Conservation (phyloP, 2,329 filamentous ascomycete genomes). For the Cercospora berteroae region DNA sequence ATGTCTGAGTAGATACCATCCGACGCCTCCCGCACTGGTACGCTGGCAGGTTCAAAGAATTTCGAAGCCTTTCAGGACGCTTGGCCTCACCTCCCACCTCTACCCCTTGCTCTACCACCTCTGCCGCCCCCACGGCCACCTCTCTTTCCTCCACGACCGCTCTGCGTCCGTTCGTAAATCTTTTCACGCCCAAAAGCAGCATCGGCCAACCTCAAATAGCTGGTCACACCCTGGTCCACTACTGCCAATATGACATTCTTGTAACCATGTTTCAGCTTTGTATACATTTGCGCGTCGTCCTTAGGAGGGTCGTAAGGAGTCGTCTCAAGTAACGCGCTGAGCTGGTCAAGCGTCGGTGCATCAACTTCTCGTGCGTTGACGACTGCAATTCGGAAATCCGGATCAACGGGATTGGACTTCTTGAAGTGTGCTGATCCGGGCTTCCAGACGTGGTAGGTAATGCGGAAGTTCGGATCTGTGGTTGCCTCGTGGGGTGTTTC, state of each 20-base stretch:
- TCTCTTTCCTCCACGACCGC: conserved; percentile 33
- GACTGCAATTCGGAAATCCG: conserved; percentile 83
- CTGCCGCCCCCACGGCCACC: conserved; percentile 42
- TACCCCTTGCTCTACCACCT: conserved; percentile 40
- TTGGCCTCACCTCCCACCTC: conserved; percentile 13
- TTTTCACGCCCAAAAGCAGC: conserved; percentile 70
- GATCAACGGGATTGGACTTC: conserved; percentile 73
- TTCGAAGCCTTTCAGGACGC: neutral
- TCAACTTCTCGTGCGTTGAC: conserved; percentile 69
- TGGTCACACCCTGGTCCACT: conserved; percentile 85
- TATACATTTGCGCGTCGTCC: conserved; percentile 58
- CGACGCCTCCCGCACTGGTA: neutral
- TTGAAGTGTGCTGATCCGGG: conserved; percentile 63
- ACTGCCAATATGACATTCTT: conserved; percentile 82
- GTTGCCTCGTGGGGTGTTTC: conserved; percentile 35
- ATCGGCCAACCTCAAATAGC: conserved; percentile 79
- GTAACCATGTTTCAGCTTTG: conserved; percentile 78
- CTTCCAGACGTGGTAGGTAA: conserved; percentile 83
- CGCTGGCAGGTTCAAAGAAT: neutral
- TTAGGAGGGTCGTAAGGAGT: conserved; percentile 65
- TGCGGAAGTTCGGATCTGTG: conserved; percentile 57
- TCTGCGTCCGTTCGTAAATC: conserved; percentile 60
- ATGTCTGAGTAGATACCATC: neutral
- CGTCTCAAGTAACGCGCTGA: conserved; percentile 68
- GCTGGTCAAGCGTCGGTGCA: conserved; percentile 70